Evolutionary conservation across 1,139 yeast species (phyloP).

Genomic region (Debaryomyces psychrophilus): DNA sequence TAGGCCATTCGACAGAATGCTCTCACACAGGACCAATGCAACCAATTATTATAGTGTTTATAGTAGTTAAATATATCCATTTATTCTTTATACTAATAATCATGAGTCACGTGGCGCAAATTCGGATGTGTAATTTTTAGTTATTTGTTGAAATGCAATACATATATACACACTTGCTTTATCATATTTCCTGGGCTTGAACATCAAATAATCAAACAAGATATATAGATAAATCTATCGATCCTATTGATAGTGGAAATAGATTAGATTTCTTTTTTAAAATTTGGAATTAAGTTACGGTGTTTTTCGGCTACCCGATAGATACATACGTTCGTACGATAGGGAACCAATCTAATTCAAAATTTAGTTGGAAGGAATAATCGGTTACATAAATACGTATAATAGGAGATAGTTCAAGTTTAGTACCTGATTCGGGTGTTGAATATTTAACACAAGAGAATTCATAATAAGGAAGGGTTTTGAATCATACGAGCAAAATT

Average conservation of each 20-base stretch:
- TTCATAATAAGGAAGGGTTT: background rate
- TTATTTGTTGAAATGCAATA: slow-evolving; percentile 1
- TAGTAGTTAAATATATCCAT: slow-evolving; percentile 3
- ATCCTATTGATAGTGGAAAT: slow-evolving; percentile 5
- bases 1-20: slow-evolving; percentile 1
- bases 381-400: background rate
- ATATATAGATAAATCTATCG: slow-evolving; percentile 4
- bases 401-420: background rate
- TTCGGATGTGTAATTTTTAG: slow-evolving; percentile 8
- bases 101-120: slow-evolving; percentile 4
- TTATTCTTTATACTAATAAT: background rate
- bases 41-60: slow-evolving; percentile 8
- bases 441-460: background rate
- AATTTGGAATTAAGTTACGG: slow-evolving; percentile 4
- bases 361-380: background rate
- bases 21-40: slow-evolving; percentile 3
- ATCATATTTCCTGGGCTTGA: slow-evolving; percentile 1
- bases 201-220: slow-evolving; percentile 1
- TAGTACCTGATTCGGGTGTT: background rate
- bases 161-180: slow-evolving; percentile 3
- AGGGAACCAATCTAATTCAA: background rate
- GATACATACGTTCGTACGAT: slow-evolving; percentile 2
- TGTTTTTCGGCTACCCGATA: background rate
- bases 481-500: background rate
- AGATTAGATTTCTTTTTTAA: background rate